phyloP scores from a whole-genome alignment of 225 moss, liverwort and hornwort species.

The Polytrichum formosum region DNA sequence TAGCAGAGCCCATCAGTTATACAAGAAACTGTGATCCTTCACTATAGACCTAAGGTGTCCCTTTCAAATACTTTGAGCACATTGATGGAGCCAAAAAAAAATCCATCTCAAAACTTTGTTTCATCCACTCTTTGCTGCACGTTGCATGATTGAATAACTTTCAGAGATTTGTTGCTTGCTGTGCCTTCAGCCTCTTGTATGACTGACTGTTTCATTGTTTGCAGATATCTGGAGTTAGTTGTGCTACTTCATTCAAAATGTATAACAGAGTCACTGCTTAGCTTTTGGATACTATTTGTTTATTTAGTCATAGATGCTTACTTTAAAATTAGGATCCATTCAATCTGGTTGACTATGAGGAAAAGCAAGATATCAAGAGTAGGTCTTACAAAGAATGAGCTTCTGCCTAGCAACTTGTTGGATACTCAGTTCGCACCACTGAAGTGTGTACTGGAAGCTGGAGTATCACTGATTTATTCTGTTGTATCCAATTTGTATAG shows the following conservation, averaged over 20 bases:
- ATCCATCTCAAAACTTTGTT: not conserved
- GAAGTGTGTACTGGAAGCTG: not conserved
- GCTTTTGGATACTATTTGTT: conserved; percentile 35
- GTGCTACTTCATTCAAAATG: conserved; percentile 30
- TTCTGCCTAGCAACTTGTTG: conserved; percentile 27
- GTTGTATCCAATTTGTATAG: conserved; percentile 14
- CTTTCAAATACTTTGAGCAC: not conserved
- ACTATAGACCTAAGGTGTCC: not conserved
- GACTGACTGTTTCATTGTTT: not conserved
- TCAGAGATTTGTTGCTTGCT: not conserved
- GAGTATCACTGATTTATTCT: no score
- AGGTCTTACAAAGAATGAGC: conserved; percentile 28
- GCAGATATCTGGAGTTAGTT: conserved; percentile 24
- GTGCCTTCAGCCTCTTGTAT: not conserved
- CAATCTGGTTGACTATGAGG: conserved; percentile 34
- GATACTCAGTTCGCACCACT: conserved; percentile 11
- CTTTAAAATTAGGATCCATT: conserved; percentile 28
- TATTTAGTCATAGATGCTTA: conserved; percentile 23
- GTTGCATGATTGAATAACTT: not conserved
- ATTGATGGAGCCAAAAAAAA: not conserved
- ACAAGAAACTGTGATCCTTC: no score
- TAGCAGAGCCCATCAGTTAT: no score
- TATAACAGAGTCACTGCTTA: conserved; percentile 24
- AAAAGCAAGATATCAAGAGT: conserved; percentile 33
- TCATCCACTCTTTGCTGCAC: not conserved